Conservation (phyloP, 2,329 filamentous ascomycete species). For the Xylariaceae sp. region DNA sequence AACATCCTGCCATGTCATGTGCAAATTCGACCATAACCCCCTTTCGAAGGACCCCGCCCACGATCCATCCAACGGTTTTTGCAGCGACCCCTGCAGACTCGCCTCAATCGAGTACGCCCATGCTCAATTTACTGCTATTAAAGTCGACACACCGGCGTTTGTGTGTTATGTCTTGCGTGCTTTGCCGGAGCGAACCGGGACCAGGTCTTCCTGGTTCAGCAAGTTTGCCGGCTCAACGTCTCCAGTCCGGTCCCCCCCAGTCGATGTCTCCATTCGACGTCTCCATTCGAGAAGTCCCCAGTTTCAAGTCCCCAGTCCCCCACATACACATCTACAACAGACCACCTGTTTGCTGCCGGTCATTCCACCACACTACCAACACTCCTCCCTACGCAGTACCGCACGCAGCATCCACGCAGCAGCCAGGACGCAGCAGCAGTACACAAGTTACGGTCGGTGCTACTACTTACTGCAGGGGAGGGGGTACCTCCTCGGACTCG, state of each 20-base stretch:
- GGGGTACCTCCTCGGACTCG: not conserved
- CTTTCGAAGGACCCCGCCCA: too few species aligned
- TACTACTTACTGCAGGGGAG: not conserved
- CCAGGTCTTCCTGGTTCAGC: not conserved
- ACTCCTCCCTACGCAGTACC: too few species aligned
- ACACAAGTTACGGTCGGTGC: too few species aligned
- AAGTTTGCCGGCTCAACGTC: not conserved
- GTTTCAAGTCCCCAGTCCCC: not conserved
- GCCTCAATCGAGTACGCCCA: not conserved
- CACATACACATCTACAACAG: not conserved
- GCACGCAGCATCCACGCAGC: too few species aligned
- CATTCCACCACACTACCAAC: not conserved
- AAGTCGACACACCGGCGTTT: not conserved
- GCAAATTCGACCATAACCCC: too few species aligned
- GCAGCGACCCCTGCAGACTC: not conserved
- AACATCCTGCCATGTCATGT: too few species aligned
- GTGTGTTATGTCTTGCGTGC: not conserved
- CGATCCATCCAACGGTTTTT: too few species aligned
- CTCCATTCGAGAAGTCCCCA: too few species aligned
- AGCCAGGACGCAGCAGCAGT: too few species aligned
- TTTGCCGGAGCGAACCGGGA: not conserved
- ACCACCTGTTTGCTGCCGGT: not conserved
- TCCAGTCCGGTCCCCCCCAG: not conserved
- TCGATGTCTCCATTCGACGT: too few species aligned
- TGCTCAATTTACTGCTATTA: not conserved